Evolutionary conservation across 768 basidiomycete genomes (phyloP).

Genomic region (Psilocybe cyanescens): DNA sequence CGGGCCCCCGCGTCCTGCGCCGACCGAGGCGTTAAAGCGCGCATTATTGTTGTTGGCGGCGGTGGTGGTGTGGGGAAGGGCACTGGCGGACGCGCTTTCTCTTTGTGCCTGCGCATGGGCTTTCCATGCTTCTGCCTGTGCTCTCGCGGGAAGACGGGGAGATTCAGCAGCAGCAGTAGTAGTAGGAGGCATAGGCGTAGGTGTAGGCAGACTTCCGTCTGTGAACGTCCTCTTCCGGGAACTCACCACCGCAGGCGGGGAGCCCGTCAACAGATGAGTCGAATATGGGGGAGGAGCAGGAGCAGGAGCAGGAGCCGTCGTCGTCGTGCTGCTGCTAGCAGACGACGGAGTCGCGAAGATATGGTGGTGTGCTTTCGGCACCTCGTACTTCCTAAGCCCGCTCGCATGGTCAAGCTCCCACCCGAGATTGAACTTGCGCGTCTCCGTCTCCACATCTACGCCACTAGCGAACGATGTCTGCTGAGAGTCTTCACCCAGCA

Average conservation of each 20-base stretch:
- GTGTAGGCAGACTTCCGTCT: slow-evolving; percentile 15
- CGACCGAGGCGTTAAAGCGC: slow-evolving; percentile 28
- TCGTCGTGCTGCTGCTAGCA: neutral
- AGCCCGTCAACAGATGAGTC: slow-evolving; percentile 18
- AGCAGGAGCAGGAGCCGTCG: neutral
- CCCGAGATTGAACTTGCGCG: slow-evolving; percentile 38
- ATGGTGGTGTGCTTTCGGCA: slow-evolving; percentile 19
- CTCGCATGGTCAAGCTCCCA: slow-evolving; percentile 40
- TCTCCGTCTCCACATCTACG: slow-evolving; percentile 22
- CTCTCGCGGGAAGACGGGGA: slow-evolving; percentile 19
- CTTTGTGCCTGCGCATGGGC: slow-evolving; percentile 15
- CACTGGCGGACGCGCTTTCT: slow-evolving; percentile 5
- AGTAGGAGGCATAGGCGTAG: slow-evolving; percentile 8
- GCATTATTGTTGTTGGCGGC: neutral
- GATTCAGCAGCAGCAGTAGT: neutral
- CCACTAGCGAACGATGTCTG: slow-evolving; percentile 8
- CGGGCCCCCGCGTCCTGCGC: slow-evolving; percentile 27
- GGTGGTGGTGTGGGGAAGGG: neutral
- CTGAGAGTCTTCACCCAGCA: slow-evolving; percentile 15
- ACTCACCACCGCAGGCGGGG: slow-evolving; percentile 11
- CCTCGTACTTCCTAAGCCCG: slow-evolving; percentile 34
- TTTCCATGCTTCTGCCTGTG: slow-evolving; percentile 27
- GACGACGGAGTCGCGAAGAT: slow-evolving; percentile 19
- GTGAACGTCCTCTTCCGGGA: slow-evolving; percentile 20
- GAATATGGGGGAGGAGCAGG: slow-evolving; percentile 17